These are phyloP conservation scores for Cyclotella distinguenda DNA, from an alignment of 108 stramenopile genomes.

Conservation along the genomic window DNA sequence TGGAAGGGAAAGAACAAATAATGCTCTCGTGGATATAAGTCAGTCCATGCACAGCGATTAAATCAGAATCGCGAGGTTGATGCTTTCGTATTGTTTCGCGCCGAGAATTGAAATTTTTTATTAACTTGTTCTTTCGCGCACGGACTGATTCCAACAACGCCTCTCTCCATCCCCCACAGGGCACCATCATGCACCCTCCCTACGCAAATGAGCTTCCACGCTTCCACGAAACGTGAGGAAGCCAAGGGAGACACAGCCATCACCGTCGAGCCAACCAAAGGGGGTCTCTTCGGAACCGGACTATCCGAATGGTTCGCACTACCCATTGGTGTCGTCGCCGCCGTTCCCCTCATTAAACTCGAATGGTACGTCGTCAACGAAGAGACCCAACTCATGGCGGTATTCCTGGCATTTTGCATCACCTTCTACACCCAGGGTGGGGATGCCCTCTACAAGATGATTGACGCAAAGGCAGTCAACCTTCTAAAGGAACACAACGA, in stretches of 20 bases:
- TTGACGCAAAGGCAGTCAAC: slow-evolving; percentile 69
- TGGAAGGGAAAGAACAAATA: background rate
- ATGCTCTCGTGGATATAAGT: too few relatives aligned
- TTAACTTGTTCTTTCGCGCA: background rate
- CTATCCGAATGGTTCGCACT: slow-evolving; percentile 75
- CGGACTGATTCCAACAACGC: background rate
- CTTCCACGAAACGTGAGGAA: slow-evolving; percentile 67
- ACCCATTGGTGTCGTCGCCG: slow-evolving; percentile 74
- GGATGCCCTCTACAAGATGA: slow-evolving; percentile 70
- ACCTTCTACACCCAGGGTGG: slow-evolving; percentile 87
- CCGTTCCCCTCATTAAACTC: slow-evolving; percentile 80
- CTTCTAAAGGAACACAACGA: slow-evolving; percentile 79
- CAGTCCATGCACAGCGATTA: too few relatives aligned
- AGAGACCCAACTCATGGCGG: slow-evolving; percentile 84
- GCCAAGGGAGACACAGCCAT: slow-evolving; percentile 48
- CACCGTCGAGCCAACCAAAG: slow-evolving; percentile 40
- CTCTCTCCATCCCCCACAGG: slow-evolving; percentile 1
- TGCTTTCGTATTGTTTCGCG: slow-evolving; percentile 9
- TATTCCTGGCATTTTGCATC: slow-evolving; percentile 81
- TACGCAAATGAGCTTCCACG: slow-evolving; percentile 57
- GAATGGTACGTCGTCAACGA: slow-evolving; percentile 84
- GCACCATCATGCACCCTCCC: slow-evolving; percentile 39
- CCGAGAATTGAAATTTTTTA: slow-evolving; percentile 2
- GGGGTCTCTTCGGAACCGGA: slow-evolving; percentile 73
- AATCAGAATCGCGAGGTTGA: background rate